These are phyloP conservation scores for Neltuma alba DNA, from an alignment of 306 rosid genomes.

Conservation along the genomic window DNA sequence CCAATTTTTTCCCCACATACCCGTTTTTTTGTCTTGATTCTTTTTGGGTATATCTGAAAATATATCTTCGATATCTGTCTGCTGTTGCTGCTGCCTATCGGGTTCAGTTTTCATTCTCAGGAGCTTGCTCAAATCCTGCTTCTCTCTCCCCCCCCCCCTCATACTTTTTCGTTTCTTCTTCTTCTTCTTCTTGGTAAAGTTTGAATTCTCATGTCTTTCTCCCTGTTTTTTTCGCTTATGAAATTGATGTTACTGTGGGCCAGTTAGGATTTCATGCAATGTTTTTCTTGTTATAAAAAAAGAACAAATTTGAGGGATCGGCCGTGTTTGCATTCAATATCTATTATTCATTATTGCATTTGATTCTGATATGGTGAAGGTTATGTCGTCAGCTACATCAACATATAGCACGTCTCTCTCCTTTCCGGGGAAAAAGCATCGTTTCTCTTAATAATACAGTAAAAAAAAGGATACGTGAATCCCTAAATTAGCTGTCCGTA, in stretches of 20 bases:
- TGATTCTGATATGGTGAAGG: neutral
- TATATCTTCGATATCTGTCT: neutral
- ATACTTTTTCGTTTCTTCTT: neutral
- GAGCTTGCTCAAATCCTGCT: constrained; percentile 41
- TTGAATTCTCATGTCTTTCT: constrained; percentile 5
- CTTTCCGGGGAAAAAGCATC: neutral
- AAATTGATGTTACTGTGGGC: neutral
- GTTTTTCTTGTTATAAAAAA: neutral
- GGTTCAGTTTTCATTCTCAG: constrained; percentile 1
- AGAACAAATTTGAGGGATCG: neutral
- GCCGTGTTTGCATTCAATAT: neutral
- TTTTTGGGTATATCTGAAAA: neutral
- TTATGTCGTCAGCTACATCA: neutral
- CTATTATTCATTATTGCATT: constrained; percentile 30
- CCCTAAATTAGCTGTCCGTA: neutral
- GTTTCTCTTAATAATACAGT: neutral
- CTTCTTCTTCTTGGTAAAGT: constrained; percentile 15
- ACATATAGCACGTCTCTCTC: neutral
- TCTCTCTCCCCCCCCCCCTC: constrained; percentile 14
- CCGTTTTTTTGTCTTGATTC: neutral
- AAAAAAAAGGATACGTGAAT: neutral
- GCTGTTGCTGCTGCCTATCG: constrained; percentile 32
- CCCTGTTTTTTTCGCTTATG: neutral
- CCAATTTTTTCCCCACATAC: neutral
- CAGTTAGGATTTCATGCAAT: neutral